A percentile compares a stretch with the other conserved stretches of the same genome.
These are phyloP conservation scores for Fusarium sp. DNA, from an alignment of 2,329 filamentous ascomycete species.

Conservation along the genomic window DNA sequence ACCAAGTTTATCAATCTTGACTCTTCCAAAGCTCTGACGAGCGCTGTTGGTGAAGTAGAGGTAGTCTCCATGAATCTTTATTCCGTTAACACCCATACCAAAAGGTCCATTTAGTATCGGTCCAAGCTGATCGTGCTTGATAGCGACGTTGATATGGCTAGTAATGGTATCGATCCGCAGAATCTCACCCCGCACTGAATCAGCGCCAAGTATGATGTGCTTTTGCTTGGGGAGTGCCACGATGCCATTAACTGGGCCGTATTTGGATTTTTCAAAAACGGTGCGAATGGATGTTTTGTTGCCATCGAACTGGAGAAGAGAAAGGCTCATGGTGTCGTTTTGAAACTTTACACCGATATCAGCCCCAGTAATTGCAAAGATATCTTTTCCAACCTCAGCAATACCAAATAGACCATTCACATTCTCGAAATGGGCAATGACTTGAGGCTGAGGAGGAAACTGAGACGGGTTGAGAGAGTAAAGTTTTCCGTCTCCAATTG, in stretches of 20 bases:
- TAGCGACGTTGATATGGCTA: background rate
- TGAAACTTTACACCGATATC: background rate
- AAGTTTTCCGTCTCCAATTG: background rate
- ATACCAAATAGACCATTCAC: constrained; percentile 13
- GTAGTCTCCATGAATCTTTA: background rate
- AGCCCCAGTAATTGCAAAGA: background rate
- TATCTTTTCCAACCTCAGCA: background rate
- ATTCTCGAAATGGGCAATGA: background rate
- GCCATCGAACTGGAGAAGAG: background rate
- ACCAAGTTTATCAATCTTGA: constrained; percentile 7
- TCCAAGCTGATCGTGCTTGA: background rate
- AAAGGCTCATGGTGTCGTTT: constrained; percentile 12
- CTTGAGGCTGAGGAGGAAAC: fast-evolving
- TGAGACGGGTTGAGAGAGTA: background rate
- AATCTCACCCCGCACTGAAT: constrained; percentile 12
- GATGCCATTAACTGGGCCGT: constrained; percentile 8
- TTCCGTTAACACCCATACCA: background rate
- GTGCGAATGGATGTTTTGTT: background rate
- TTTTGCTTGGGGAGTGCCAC: background rate
- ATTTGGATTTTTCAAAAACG: constrained; percentile 4
- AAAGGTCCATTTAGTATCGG: background rate
- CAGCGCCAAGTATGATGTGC: constrained; percentile 13
- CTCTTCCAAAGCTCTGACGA: background rate
- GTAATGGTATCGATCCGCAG: constrained; percentile 3
- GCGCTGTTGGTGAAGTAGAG: constrained; percentile 20